Conservation (phyloP, 345 rosid genomes). For the Acer saccharum region DNA sequence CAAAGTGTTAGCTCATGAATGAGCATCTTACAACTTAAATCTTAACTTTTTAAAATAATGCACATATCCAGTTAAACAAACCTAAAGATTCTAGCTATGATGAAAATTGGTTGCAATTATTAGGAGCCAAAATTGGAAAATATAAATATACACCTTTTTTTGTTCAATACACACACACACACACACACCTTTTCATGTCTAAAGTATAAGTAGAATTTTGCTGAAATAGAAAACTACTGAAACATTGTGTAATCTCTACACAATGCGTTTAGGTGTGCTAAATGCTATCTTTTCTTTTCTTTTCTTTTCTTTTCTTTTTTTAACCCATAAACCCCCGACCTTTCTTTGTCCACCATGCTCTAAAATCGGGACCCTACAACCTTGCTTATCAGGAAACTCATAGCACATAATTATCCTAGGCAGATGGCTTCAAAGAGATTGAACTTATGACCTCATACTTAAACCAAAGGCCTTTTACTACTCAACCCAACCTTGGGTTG, state of each 20-base stretch:
- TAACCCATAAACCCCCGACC: not conserved
- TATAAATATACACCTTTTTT: not conserved
- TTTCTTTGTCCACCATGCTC: not conserved
- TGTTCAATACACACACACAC: too few species aligned
- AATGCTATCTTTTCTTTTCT: not conserved
- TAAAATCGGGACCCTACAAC: not conserved
- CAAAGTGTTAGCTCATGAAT: not conserved
- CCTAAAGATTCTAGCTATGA: not conserved
- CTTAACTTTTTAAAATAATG: not conserved
- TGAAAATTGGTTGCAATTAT: not conserved
- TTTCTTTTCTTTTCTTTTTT: too few species aligned
- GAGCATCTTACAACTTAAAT: not conserved
- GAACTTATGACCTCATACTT: not conserved
- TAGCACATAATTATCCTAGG: not conserved
- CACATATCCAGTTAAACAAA: not conserved
- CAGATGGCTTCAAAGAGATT: not conserved
- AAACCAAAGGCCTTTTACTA: not conserved
- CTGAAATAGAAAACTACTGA: not conserved
- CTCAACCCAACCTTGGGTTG: not conserved
- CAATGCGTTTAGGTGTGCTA: not conserved
- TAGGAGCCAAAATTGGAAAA: not conserved
- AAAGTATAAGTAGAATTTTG: not conserved
- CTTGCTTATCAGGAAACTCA: not conserved
- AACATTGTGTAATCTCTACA: not conserved
- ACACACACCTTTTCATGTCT: not conserved